Base-by-base conservation (phyloP, 345 rosid species). In the Dipteronia dyeriana region DNA sequence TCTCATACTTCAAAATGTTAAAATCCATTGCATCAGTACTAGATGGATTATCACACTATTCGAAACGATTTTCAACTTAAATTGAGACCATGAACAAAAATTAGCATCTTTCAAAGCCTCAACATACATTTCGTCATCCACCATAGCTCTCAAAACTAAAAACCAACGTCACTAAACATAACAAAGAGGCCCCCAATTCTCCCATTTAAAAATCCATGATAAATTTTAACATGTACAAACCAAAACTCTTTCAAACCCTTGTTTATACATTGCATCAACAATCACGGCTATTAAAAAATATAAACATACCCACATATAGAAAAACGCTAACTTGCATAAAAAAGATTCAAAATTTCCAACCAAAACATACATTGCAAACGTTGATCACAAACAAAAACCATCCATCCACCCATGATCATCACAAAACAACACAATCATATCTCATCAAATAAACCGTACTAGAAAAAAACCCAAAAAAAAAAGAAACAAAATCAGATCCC, bases 401-500 rank as follows among this genome's bases (percentile, higher is more conserved):
- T 20, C 12, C 10, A 59, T 59, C 23, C 10, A 49, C 8, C 29
- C 62, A 47, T 29, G 66, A 74, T 63, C 77, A 74, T 57, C 63
- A 59, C 63, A 59, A 34, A 76, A 20, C 29, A 63, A 26, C 9
- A 73, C 72, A 79, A 59, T 76, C 73, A 80, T 16, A 25, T 41
- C 43, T 38, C 79, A 56, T 47, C 57, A 45, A 25, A 68, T 51
- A 74, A 79, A 61, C 63, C 72, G 61, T 8, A 57, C 39, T 34
- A 5, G 22, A 47, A 9, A 8, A 25, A 29, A 31, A 34, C 34
- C 34, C 34, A 2, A 2, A 53, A 70, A 61, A 70, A 38, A 74
- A 49, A 66, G 0, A 34, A 34, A 34, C 57, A 69, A 43, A 53
- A 20, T 57, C 81, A 79, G 85, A 86, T 83, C 86, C 51, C 78